Percentiles rank a stretch among this genome's conserved stretches.
These are phyloP conservation scores for Sclerotinia minor DNA, from an alignment of 2,329 filamentous ascomycete species.

Conservation along the genomic window DNA sequence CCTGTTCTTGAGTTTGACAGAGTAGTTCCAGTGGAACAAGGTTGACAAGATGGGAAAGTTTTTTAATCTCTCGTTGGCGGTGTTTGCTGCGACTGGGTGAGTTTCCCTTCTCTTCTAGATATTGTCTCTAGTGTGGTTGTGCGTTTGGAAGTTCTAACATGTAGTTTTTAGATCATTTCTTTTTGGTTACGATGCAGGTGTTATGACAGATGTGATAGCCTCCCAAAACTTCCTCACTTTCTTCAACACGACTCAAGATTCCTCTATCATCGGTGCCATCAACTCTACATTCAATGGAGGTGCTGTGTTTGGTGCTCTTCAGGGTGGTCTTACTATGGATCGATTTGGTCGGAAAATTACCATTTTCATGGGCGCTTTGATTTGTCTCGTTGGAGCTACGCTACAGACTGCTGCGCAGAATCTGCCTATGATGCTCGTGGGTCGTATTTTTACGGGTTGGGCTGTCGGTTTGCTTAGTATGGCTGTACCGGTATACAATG, in stretches of 20 bases:
- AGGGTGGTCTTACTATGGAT: conserved; percentile 55
- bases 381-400: conserved; percentile 61
- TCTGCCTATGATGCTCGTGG: conserved; percentile 58
- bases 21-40: background rate
- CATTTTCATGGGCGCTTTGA: conserved; percentile 55
- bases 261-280: conserved; percentile 51
- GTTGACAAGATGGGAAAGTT: conserved; percentile 43
- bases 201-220: conserved; percentile 41
- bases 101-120: conserved; percentile 1
- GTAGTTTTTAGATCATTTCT: conserved; percentile 42
- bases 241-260: conserved; percentile 42
- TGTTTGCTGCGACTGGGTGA: conserved; percentile 47
- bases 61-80: conserved; percentile 46
- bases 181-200: conserved; percentile 43
- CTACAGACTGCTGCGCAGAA: conserved; percentile 58
- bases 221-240: conserved; percentile 36
- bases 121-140: background rate
- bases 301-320: conserved; percentile 47
- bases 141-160: conserved; percentile 15
- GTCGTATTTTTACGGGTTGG: conserved; percentile 57
- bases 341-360: conserved; percentile 57
- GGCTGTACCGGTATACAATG: conserved; percentile 65
- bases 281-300: conserved; percentile 67
- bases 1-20: background rate
- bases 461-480: conserved; percentile 61